Base-by-base conservation (phyloP, 768 basidiomycete genomes). In the Termitomyces titanicus region DNA sequence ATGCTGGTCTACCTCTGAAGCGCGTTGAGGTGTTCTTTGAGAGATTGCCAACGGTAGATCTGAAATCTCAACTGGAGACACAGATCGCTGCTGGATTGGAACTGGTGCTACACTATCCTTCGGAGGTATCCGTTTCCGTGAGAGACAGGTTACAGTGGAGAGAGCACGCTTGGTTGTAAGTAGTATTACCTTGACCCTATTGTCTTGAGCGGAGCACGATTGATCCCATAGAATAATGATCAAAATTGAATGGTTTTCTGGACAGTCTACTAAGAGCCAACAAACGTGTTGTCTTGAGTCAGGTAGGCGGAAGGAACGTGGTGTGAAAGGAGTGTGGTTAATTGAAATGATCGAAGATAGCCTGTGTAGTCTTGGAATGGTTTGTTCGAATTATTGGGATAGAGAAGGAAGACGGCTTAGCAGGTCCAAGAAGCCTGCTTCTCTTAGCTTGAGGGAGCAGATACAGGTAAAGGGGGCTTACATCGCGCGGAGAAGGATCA, bases 401-500 rank as follows among this genome's bases (percentile, higher is more conserved):
- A 22, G 33, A 20, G 15, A 33, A 13, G 17, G 9, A 25, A 11
- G 15, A 29, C 3, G 35, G 37, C 10, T 29, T 29, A 50, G 5
- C 49, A 50, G 27, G 37, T 50, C 49, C 49, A 50, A 18, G 49
- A 52, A n/a, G 29, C 38, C 39, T 43, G 29, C n/a, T n/a, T 50
- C 11, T 29, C 3, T 39, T 50, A 11, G n/a, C 33, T 15, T 47
- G 3, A 47, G 20, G 13, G 29, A 12, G 33, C 8, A 47, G 12
- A 22, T 17, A 31, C 12, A 25, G 34, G 40, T 11, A 24, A 15
- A 27, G 6, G 18, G 33, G 22, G 58, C 72, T 38, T 63, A 75
- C 74, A 50, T 72, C 71, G 20, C 58, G 66, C 11, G 44, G 50
- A 38, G 58, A 53, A 31, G 75, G 72, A 15, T 62, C 33, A 6